A percentile compares a stretch with the other conserved stretches of the same genome.
These are phyloP conservation scores for Metschnikowia kofuensis DNA, from an alignment of 805 yeast genomes.

Conservation along the genomic window DNA sequence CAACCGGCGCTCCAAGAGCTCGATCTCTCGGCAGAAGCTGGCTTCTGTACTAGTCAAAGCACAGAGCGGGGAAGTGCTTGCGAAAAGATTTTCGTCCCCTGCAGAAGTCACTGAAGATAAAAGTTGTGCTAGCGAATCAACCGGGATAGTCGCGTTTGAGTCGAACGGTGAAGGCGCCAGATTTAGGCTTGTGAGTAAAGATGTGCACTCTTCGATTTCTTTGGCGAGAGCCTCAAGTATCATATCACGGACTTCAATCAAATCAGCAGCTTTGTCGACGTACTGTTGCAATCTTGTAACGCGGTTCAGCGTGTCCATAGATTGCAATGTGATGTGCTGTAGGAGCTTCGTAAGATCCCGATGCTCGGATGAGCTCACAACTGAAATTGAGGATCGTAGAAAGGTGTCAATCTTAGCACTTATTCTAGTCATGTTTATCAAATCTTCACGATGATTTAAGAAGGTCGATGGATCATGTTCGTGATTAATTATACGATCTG, in stretches of 20 bases:
- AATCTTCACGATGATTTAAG: not conserved
- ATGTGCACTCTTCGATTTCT: slow-evolving; percentile 6
- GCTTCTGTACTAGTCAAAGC: slow-evolving; percentile 6
- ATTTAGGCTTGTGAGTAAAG: not conserved
- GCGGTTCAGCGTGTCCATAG: slow-evolving; percentile 8
- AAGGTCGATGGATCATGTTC: not conserved
- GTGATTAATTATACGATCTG: not conserved
- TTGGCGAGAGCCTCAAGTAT: slow-evolving; percentile 5
- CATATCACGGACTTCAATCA: slow-evolving; percentile 9
- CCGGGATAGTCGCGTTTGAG: slow-evolving; percentile 1
- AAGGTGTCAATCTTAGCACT: not conserved
- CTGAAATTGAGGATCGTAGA: not conserved
- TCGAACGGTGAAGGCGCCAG: not conserved
- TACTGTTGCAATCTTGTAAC: slow-evolving; percentile 1
- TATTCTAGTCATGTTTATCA: not conserved
- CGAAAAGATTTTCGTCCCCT: slow-evolving; percentile 1
- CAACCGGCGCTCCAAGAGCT: slow-evolving; percentile 2
- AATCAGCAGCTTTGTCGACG: slow-evolving; percentile 8
- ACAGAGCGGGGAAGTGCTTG: slow-evolving; percentile 2
- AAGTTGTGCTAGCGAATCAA: slow-evolving; percentile 5
- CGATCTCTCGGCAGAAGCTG: not conserved
- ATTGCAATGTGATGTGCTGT: slow-evolving; percentile 2
- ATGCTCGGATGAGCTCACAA: not conserved
- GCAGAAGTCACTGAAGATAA: slow-evolving; percentile 2
- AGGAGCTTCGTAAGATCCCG: not conserved